A percentile compares a stretch with the other conserved stretches of the same genome.
These are phyloP conservation scores for Mrakia frigida DNA, from an alignment of 768 basidiomycete species.

Conservation along the genomic window DNA sequence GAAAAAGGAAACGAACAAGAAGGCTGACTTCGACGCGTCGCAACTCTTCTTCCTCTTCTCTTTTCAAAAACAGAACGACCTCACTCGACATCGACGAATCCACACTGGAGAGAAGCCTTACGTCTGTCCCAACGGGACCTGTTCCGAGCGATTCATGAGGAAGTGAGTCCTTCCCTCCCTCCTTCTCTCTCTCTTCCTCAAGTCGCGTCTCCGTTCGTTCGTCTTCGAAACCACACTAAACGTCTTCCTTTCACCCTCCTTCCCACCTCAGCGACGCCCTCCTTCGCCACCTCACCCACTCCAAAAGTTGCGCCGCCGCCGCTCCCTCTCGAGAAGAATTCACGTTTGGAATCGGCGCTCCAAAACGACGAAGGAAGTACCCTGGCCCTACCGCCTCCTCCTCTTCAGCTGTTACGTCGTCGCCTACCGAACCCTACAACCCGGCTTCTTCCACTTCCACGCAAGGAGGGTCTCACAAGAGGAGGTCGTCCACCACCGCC, in stretches of 20 bases:
- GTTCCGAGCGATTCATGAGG: constrained; percentile 7
- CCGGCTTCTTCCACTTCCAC: background rate
- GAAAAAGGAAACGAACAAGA: background rate
- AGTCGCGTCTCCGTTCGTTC: background rate
- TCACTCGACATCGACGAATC: constrained; percentile 22
- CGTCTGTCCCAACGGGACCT: constrained; percentile 5
- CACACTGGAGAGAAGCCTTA: constrained; percentile 25
- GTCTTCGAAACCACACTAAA: background rate
- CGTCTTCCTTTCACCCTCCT: background rate
- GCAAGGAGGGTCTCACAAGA: background rate
- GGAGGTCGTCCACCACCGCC: background rate
- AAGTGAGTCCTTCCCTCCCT: background rate
- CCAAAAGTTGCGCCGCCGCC: background rate
- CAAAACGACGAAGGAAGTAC: background rate
- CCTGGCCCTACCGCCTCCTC: background rate
- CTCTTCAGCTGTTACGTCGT: too few relatives aligned
- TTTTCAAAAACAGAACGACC: constrained; percentile 14
- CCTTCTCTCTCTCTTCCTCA: too few relatives aligned
- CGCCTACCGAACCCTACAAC: background rate
- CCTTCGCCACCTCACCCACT: constrained; percentile 22
- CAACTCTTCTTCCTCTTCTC: background rate
- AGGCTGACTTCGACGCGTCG: background rate
- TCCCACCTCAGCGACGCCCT: constrained; percentile 23
- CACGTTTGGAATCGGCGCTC: constrained; percentile 12
- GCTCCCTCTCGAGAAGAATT: constrained; percentile 19